These are phyloP conservation scores for Fusarium sp. DNA, from an alignment of 2,329 filamentous ascomycete species.

Conservation along the genomic window DNA sequence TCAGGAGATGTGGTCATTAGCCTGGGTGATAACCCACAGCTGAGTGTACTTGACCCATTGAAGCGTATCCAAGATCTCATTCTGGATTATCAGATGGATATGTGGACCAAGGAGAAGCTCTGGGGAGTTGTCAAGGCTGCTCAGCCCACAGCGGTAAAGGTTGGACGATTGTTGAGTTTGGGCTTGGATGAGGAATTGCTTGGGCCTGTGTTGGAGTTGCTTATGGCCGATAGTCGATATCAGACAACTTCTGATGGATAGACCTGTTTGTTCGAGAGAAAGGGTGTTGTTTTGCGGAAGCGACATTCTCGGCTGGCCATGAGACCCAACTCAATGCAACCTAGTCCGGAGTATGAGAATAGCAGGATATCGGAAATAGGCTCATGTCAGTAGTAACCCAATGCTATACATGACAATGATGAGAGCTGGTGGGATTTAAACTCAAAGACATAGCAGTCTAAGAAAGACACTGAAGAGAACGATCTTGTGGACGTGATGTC, in stretches of 20 bases:
- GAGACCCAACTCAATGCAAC: not conserved
- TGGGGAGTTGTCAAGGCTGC: conserved; percentile 37
- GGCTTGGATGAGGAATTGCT: conserved; percentile 42
- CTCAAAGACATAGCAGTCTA: too few species aligned
- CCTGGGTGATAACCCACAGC: conserved; percentile 10
- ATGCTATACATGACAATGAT: too few species aligned
- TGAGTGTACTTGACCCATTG: conserved; percentile 30
- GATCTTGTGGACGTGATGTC: not conserved
- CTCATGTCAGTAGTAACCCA: not conserved
- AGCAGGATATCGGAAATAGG: not conserved
- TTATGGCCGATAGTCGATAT: conserved; percentile 45
- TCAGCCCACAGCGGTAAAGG: conserved; percentile 31
- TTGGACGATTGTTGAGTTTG: conserved; percentile 43
- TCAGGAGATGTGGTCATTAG: not conserved
- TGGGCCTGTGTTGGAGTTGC: conserved; percentile 45
- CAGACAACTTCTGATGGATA: not conserved
- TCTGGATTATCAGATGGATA: conserved; percentile 47
- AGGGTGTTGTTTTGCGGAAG: not conserved
- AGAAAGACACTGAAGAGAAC: not conserved
- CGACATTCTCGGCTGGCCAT: not conserved
- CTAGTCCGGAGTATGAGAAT: not conserved
- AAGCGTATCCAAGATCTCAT: conserved; percentile 36
- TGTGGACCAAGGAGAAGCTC: conserved; percentile 44
- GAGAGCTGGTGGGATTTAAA: not conserved
- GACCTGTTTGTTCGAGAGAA: not conserved